Conservation (phyloP, 768 basidiomycete genomes). For the Stropharia rugosoannulata region DNA sequence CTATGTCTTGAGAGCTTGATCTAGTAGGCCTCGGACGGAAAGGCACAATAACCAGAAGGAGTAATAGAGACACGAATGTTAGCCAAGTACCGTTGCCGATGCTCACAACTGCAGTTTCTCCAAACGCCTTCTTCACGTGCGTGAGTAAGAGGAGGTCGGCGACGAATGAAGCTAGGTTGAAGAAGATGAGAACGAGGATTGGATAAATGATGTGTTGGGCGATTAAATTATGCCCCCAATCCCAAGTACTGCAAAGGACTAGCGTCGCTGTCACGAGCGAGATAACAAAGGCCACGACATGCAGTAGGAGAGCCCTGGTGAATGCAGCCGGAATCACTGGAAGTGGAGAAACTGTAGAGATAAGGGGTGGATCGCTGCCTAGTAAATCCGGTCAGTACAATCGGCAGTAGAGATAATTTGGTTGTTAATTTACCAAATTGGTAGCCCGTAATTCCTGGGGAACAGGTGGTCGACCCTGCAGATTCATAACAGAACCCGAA, state of each 20-base stretch:
- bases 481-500: slow-evolving; percentile 9
- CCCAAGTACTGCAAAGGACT: background rate
- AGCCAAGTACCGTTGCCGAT: slow-evolving; percentile 9
- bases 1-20: background rate
- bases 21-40: background rate
- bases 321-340: background rate
- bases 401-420: background rate
- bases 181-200: background rate
- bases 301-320: background rate
- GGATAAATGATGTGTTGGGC: background rate
- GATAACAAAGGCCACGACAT: slow-evolving; percentile 5
- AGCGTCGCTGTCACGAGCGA: background rate
- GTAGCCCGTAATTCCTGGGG: background rate
- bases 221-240: background rate
- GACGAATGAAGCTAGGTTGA: background rate
- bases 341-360: background rate
- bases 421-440: background rate
- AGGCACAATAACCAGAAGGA: background rate
- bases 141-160: background rate
- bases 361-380: background rate
- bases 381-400: background rate
- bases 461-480: background rate
- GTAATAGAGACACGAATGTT: slow-evolving; percentile 2
- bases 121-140: background rate
- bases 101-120: background rate